Base-by-base conservation (phyloP, 1,284 basidiomycete species). In the Apiotrichum montevideense region DNA sequence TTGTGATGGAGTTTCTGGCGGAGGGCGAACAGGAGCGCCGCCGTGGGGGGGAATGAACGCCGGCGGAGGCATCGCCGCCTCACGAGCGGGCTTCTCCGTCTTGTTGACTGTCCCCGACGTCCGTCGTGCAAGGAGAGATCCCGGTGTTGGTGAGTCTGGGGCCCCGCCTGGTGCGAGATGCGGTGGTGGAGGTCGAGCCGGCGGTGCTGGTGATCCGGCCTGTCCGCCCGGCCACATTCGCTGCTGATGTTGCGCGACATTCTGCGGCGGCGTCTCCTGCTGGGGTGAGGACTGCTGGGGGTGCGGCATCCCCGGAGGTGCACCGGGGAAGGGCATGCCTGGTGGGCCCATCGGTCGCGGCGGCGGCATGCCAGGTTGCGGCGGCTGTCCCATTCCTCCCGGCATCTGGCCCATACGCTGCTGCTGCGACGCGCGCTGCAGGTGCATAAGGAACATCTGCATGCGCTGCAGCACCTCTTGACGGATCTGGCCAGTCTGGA, bases 401-500 rank as follows among this genome's bases (percentile, higher is more conserved):
- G 55, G 50, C 2, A 35, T 32, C 32, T 56, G 55, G 2, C 35
- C 50, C 47, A 49, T 49, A 4, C 51, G 51, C 34, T 49, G 46
- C 37, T 52, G 52, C 14, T 46, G 51, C 10, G 32, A 45, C 11
- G 52, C 45, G 21, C 54, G 44, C 37, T 57, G 55, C 56, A 63
- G 56, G 52, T 65, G 59, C 42, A 62, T 42, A 8, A 68, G 15
- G 52, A 66, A 59, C 58, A 63, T 59, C 56, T 73, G 66, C 73
- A 75, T 75, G 39, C 68, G 54, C 44, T 67, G 63, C 46, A 73
- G 48, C 37, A 66, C 60, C 3, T 71, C 71, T 3, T 61, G 63
- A n/a, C 57, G 56, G 40, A 73, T 59, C 6, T 58, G 55, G 14
- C 63, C 68, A 6, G 56, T 43, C 39, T 64, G 63, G 13, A 73